phyloP scores from a whole-genome alignment of 495 filamentous ascomycete genomes.

The Neurospora sp. region DNA sequence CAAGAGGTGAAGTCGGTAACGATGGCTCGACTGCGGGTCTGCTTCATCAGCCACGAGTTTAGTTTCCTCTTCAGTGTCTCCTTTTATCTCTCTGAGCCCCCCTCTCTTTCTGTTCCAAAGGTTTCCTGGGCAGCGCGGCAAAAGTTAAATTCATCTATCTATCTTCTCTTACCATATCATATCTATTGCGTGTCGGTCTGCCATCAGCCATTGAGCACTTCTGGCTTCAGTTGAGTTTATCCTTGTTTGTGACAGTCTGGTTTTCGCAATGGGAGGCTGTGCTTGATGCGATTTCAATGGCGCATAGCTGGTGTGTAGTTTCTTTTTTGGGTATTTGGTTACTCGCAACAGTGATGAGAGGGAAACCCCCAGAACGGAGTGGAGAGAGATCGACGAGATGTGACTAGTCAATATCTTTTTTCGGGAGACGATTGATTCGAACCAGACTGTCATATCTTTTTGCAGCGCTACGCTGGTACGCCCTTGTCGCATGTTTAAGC shows the following conservation, averaged over 20 bases:
- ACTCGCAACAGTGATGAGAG: background rate
- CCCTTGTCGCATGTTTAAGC: background rate
- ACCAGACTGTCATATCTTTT: background rate
- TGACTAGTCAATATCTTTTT: background rate
- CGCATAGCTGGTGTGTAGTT: background rate
- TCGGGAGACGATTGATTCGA: background rate
- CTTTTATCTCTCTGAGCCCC: background rate
- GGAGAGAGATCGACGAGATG: background rate
- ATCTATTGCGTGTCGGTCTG: background rate
- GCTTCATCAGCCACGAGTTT: background rate
- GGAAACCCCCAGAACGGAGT: background rate
- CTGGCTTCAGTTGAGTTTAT: background rate
- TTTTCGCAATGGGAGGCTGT: background rate
- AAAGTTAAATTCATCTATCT: background rate
- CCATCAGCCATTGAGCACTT: background rate
- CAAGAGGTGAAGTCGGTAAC: conserved; percentile 25
- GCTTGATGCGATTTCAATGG: background rate
- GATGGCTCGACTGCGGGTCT: background rate
- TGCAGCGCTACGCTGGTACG: background rate
- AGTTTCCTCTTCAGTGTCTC: background rate
- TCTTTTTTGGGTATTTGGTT: background rate
- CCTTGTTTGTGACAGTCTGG: background rate
- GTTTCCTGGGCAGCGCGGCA: background rate
- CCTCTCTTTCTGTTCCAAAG: background rate
- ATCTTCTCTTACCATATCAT: background rate